phyloP scores from a whole-genome alignment of 495 filamentous ascomycete species.

The Penicillium canariense region DNA sequence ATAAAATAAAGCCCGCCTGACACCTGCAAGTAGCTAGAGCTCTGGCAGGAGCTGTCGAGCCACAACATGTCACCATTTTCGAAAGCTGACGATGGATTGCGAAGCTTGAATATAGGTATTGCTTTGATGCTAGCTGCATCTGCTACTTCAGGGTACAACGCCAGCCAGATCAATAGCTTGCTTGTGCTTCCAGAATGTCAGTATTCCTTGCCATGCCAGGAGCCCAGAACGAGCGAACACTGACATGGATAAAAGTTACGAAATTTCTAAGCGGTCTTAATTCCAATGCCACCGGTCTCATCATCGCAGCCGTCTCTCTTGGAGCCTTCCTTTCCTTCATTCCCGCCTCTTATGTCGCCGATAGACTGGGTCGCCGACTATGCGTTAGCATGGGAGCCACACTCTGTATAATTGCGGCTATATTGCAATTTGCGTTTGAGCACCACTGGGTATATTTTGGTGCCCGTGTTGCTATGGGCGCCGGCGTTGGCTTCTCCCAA shows the following conservation, averaged over 20 bases:
- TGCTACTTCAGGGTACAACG: constrained; percentile 28
- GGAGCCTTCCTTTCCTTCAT: constrained; percentile 27
- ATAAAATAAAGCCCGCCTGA: constrained; percentile 5
- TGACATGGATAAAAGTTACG: constrained; percentile 13
- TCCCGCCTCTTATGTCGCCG: constrained; percentile 27
- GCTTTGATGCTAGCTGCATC: constrained; percentile 28
- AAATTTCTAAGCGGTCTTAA: constrained; percentile 18
- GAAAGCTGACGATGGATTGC: constrained; percentile 17
- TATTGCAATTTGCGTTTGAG: constrained; percentile 19
- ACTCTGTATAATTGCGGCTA: constrained; percentile 20
- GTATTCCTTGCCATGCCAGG: background rate
- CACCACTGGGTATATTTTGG: constrained; percentile 28
- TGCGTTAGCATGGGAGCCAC: constrained; percentile 22
- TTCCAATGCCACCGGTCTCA: constrained; percentile 19
- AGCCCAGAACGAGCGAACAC: background rate
- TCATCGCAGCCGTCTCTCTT: constrained; percentile 28
- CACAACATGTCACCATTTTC: constrained; percentile 14
- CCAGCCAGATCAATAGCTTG: constrained; percentile 31
- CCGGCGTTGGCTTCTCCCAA: constrained; percentile 29
- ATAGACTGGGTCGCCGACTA: constrained; percentile 19
- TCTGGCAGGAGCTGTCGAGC: background rate
- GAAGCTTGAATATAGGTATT: constrained; percentile 28
- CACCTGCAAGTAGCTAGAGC: background rate
- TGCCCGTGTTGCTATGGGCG: constrained; percentile 20
- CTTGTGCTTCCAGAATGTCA: constrained; percentile 30